Evolutionary conservation across 345 rosid species (phyloP).

Genomic region (Cardiospermum halicacabum): DNA sequence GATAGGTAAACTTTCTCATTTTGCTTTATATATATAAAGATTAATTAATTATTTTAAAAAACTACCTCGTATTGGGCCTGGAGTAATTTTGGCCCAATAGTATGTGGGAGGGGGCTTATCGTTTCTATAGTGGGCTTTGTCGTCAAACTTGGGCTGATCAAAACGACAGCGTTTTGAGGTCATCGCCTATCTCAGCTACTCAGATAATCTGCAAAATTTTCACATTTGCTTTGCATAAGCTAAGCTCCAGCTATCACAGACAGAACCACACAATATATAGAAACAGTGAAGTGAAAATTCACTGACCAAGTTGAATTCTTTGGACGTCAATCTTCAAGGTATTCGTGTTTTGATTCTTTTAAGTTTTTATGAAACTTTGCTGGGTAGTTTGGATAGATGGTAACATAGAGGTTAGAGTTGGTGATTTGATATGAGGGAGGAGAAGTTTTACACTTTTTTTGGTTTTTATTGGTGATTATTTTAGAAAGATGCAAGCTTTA

Average conservation of each 20-base stretch:
- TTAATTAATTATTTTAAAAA: too few species aligned
- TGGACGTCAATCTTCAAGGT: slow-evolving; percentile 10
- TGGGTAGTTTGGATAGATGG: not conserved
- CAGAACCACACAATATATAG: slow-evolving; percentile 11
- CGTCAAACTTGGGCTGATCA: too few species aligned
- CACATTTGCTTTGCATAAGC: not conserved
- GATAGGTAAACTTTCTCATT: too few species aligned
- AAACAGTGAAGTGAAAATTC: not conserved
- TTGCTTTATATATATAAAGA: too few species aligned
- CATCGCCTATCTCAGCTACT: too few species aligned
- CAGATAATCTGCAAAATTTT: too few species aligned
- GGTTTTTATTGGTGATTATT: slow-evolving; percentile 11
- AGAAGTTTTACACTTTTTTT: slow-evolving; percentile 15
- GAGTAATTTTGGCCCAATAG: too few species aligned
- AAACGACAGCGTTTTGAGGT: too few species aligned
- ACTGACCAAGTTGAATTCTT: slow-evolving; percentile 1
- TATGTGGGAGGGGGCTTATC: too few species aligned
- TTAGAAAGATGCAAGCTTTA: slow-evolving; percentile 68
- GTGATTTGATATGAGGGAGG: slow-evolving; percentile 14
- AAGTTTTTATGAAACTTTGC: not conserved
- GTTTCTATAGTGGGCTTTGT: too few species aligned
- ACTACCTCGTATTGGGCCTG: too few species aligned
- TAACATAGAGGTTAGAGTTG: not conserved
- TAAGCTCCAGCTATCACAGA: not conserved
- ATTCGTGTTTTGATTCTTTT: not conserved